These are phyloP conservation scores for Alternaria arborescens DNA, from an alignment of 2,329 filamentous ascomycete species.

Conservation along the genomic window DNA sequence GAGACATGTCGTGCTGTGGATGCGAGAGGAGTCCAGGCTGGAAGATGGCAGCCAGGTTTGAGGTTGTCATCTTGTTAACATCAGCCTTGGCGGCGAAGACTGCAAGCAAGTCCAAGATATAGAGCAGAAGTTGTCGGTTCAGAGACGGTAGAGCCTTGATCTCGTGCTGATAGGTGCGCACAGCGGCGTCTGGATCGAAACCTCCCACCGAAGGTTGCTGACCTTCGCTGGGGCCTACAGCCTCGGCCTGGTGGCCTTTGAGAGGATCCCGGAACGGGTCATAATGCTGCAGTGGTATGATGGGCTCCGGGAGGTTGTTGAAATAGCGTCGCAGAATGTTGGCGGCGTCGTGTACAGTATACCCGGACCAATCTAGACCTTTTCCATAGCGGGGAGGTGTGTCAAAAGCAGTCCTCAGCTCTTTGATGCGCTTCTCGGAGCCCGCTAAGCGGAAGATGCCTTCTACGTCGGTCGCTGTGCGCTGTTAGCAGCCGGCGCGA, in stretches of 20 bases:
- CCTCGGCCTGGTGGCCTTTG: slow-evolving; percentile 72
- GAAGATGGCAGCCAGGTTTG: slow-evolving; percentile 95
- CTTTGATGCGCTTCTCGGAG: slow-evolving; percentile 97
- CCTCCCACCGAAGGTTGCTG: slow-evolving; percentile 74
- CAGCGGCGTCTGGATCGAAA: slow-evolving; percentile 78
- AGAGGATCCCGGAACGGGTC: slow-evolving; percentile 89
- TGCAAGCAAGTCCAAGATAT: slow-evolving; percentile 93
- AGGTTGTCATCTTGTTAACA: slow-evolving; percentile 94
- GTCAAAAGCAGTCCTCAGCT: slow-evolving; percentile 89
- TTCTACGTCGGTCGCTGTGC: slow-evolving; percentile 85
- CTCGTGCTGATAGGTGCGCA: slow-evolving; percentile 82
- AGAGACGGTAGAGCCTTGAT: slow-evolving; percentile 93
- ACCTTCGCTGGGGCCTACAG: slow-evolving; percentile 71
- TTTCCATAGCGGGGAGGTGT: slow-evolving; percentile 91
- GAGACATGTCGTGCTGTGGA: slow-evolving; percentile 93
- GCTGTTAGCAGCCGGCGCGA: slow-evolving; percentile 31
- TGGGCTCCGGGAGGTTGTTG: slow-evolving; percentile 94
- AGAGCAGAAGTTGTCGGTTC: slow-evolving; percentile 91
- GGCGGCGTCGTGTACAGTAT: slow-evolving; percentile 97
- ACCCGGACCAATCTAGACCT: slow-evolving; percentile 94
- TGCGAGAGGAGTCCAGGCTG: slow-evolving; percentile 96
- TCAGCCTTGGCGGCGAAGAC: slow-evolving; percentile 98
- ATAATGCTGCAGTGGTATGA: slow-evolving; percentile 93
- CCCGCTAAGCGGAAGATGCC: slow-evolving; percentile 96
- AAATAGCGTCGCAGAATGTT: slow-evolving; percentile 96